Base-by-base conservation (phyloP, 805 yeast genomes). In the Candida sphagnicola region DNA sequence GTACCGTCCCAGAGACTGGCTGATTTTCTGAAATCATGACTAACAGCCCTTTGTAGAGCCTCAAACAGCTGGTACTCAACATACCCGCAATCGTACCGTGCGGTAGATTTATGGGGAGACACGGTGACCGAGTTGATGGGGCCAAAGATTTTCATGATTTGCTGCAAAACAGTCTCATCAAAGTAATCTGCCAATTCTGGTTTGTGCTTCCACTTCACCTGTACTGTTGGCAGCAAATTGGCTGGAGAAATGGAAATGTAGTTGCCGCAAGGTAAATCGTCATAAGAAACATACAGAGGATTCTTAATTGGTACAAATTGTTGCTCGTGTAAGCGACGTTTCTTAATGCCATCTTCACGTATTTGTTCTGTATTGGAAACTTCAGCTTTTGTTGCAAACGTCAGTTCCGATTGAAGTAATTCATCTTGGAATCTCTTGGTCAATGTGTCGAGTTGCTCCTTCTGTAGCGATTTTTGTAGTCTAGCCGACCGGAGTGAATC, bases 71-170 rank as follows among this genome's bases (percentile, higher is more conserved):
- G 43, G 47, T 51, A 77, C 25, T 48, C 54, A 2, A 76, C 56
- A 0, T 51, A 34, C 1, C 74, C 80, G 19, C 59, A 52, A 36
- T 61, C 65, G 44, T 73, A 73, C 34, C 62, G 46, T 19, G 34
- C 41, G 37, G 41, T 46, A 21, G 36, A 35, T 38, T 29, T 34
- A 12, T 31, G 34, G 4, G 36, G 42, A 31, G 40, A 31, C 11
- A 39, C 23, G 12, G 36, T 31, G 4, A 43, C 40, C 1, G 44
- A 21, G 11, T 26, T 40, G 2, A 75, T 50, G 0, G 57, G 45
- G 1, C 81, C 82, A 53, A 75, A 76, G 2, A 67, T 67, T 14
- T 48, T 47, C 78, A 76, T 71, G 18, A 76, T 54, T 33, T 59
- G 52, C 16, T 29, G 17, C 15, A 76, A 50, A 2, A 65, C 52